Evolutionary conservation across 1,139 yeast species (phyloP).

Genomic region (Taphrina communis): DNA sequence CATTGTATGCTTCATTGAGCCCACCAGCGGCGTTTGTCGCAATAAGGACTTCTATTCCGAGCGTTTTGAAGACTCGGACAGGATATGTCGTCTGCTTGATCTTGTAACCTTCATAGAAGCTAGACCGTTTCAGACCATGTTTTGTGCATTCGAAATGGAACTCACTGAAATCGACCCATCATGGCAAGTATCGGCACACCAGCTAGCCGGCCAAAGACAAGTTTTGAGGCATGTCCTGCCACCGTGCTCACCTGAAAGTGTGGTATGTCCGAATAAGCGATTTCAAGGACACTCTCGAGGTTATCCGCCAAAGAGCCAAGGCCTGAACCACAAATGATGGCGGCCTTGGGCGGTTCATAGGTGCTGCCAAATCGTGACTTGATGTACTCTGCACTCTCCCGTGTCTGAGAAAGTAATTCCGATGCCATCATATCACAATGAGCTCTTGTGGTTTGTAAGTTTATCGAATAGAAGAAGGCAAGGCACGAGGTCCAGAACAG

Average conservation of each 20-base stretch:
- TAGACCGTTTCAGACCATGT: slow-evolving; percentile 19
- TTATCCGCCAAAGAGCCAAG: slow-evolving; percentile 79
- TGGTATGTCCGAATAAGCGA: slow-evolving; percentile 74
- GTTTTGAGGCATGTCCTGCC: slow-evolving; percentile 84
- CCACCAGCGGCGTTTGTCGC: slow-evolving; percentile 96
- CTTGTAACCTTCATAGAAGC: slow-evolving; percentile 84
- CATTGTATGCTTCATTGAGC: slow-evolving; percentile 64
- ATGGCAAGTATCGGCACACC: slow-evolving; percentile 73
- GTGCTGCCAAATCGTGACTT: slow-evolving; percentile 48
- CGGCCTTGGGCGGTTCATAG: slow-evolving; percentile 60
- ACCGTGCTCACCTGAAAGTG: slow-evolving; percentile 80
- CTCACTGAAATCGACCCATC: slow-evolving; percentile 42
- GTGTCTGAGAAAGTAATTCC: slow-evolving; percentile 43
- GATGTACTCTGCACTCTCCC: slow-evolving; percentile 48
- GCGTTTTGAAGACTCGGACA: slow-evolving; percentile 69
- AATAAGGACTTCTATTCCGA: slow-evolving; percentile 67
- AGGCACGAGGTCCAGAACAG: too few species aligned
- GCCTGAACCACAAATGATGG: slow-evolving; percentile 94
- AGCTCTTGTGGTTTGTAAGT: too few species aligned
- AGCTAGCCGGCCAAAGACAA: slow-evolving; percentile 80
- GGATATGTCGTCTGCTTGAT: slow-evolving; percentile 86
- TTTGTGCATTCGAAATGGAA: neutral
- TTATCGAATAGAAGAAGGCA: too few species aligned
- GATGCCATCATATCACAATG: neutral
- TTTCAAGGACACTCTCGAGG: slow-evolving; percentile 57